Percentiles rank a stretch among this genome's conserved stretches.
Evolutionary conservation across 1,284 basidiomycete genomes (phyloP).

Genomic region (Cutaneotrichosporon mucoides): DNA sequence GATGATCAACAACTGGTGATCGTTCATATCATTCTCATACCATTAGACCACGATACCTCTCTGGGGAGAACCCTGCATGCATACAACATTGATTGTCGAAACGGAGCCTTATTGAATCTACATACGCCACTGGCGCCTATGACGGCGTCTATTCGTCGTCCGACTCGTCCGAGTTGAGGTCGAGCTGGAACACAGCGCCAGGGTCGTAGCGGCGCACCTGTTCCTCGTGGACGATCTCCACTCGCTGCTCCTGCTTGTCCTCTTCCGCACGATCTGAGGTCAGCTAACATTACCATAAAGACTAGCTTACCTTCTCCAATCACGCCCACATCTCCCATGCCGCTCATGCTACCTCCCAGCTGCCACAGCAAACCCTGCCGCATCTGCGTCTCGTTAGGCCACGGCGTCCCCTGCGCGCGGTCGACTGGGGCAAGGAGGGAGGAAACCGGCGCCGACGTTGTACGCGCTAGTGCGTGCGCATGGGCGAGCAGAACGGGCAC

Average conservation of each 20-base stretch:
- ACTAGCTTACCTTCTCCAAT: conserved; percentile 32
- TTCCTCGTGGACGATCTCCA: conserved; percentile 30
- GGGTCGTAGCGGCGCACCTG: conserved; percentile 34
- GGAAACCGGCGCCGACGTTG: conserved; percentile 39
- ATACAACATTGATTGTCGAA: conserved; percentile 22
- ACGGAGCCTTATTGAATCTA: too few relatives aligned
- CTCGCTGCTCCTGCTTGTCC: conserved; percentile 10
- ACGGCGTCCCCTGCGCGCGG: conserved; percentile 30
- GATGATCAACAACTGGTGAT: conserved; percentile 51
- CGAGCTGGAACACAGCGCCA: conserved; percentile 37
- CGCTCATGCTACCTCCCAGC: conserved; percentile 41
- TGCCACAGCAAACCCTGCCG: conserved; percentile 41
- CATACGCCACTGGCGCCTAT: too few relatives aligned
- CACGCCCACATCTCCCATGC: conserved; percentile 34
- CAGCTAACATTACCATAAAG: not conserved
- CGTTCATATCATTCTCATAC: not conserved
- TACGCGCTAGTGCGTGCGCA: conserved; percentile 33
- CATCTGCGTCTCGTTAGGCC: conserved; percentile 44
- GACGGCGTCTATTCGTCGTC: conserved; percentile 20
- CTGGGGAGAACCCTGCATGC: conserved; percentile 18
- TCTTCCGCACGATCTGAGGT: conserved; percentile 1
- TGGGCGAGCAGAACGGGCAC: conserved; percentile 32
- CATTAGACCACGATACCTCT: not conserved
- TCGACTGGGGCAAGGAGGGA: conserved; percentile 25
- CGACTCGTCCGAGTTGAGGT: conserved; percentile 39